Evolutionary conservation across 1,139 yeast genomes (phyloP), one percentile per base, ranked within the genome.

Genomic region (Blastobotrys capitulatus): DNA sequence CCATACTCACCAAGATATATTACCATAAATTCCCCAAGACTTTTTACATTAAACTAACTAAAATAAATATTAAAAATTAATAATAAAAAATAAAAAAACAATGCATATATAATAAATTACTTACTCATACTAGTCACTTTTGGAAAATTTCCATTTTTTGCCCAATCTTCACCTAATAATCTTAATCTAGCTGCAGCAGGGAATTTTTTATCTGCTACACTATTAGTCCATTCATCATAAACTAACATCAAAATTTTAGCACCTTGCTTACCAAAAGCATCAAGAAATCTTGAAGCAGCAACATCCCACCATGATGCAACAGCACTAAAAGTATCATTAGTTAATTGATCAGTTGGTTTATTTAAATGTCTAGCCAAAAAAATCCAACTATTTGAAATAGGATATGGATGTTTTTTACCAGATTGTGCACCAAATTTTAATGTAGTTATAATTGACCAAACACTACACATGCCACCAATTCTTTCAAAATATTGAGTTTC

Each of bases 261-360:
- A 2, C 80, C 94, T 67, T 92, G 98, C 6, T 58, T 66, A 0
- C 90, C 89, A 64, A 81, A 94, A 0, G 74, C 74, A 12, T 64
- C 61, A 8, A 74, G 52, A 51, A 92, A 79, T 42, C 78, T 72
- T 13, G 58, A 58, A 0, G 87, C 92, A 41, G 85, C 76, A 6
- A 90, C 81, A 56, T 94, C 98, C 96, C 97, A 88, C 96, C 97
- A 90, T 39, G 86, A 79, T 1, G 89, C 82, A 7, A 83, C 76
- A 1, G 86, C 77, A 0, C 82, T 74, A 62, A 76, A 90, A 62
- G 89, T 95, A 0, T 85, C 78, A 56, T 88, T 83, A 0, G 79
- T 72, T 13, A 88, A 62, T 10, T 77, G 63, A 0, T 68, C 66
- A 5, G 60, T 36, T 1, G 79, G 75, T 1, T 77, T 72, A 64